Conservation (phyloP, 352 stramenopile genomes). For the Blastocystis hominis region DNA sequence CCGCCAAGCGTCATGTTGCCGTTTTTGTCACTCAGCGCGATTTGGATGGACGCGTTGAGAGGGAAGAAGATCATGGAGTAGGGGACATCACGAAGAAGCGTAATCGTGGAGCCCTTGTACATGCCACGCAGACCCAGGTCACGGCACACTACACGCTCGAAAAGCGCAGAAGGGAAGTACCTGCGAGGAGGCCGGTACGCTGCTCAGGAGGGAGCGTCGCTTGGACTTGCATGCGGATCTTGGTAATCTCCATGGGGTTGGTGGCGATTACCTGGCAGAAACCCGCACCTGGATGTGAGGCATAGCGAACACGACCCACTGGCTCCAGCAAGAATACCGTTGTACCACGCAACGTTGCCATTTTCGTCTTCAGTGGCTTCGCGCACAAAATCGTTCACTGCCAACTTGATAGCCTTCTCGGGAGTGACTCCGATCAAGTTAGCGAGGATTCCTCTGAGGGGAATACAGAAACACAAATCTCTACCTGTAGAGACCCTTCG, state of each 20-base stretch:
- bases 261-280: conserved; percentile 73
- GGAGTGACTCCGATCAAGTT: conserved; percentile 74
- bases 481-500: conserved; percentile 68
- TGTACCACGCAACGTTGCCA: conserved; percentile 66
- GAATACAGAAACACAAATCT: background rate
- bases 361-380: conserved; percentile 68
- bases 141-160: conserved; percentile 45
- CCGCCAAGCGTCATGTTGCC: conserved; percentile 66
- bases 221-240: conserved; percentile 79
- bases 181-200: conserved; percentile 58
- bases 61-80: conserved; percentile 85
- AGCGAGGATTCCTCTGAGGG: conserved; percentile 66
- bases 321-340: conserved; percentile 69
- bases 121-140: conserved; percentile 71
- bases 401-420: conserved; percentile 80
- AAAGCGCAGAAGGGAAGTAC: background rate
- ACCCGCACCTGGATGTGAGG: conserved; percentile 64
- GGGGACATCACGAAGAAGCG: conserved; percentile 78
- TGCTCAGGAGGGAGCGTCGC: conserved; percentile 67
- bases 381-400: conserved; percentile 78
- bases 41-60: conserved; percentile 70
- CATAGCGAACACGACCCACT: conserved; percentile 1
- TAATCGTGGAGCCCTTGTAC: conserved; percentile 75
- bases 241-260: conserved; percentile 80
- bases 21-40: conserved; percentile 64